A percentile compares a stretch with the other conserved stretches of the same genome.
Evolutionary conservation across 2,329 filamentous ascomycete genomes (phyloP).

Genomic region (Endoconidiophora laricicola): DNA sequence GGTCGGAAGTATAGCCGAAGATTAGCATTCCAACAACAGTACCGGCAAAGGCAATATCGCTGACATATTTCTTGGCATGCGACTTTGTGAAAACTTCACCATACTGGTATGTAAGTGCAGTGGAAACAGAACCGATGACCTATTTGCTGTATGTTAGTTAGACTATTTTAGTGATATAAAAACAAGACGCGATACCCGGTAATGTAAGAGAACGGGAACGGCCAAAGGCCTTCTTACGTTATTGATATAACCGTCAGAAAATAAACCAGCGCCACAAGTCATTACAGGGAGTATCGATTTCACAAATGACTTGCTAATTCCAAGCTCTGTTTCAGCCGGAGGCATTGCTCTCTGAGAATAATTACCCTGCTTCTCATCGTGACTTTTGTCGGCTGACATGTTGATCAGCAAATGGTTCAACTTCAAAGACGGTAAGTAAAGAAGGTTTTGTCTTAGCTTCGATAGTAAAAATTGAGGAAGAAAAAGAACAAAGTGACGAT

Average conservation of each 20-base stretch:
- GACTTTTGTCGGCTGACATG: constrained; percentile 2
- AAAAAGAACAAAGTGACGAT: background rate
- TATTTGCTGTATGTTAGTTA: constrained; percentile 18
- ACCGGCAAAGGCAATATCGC: constrained; percentile 71
- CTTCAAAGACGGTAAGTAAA: too few species aligned
- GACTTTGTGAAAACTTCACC: constrained; percentile 51
- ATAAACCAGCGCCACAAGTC: constrained; percentile 77
- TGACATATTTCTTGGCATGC: constrained; percentile 54
- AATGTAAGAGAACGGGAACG: background rate
- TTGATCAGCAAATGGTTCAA: too few species aligned
- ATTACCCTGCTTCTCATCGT: background rate
- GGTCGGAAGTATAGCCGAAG: constrained; percentile 69
- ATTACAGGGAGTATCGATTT: constrained; percentile 45
- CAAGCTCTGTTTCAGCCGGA: background rate
- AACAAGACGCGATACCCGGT: background rate
- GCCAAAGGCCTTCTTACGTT: constrained; percentile 35
- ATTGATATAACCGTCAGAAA: constrained; percentile 85
- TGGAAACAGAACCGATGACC: constrained; percentile 81
- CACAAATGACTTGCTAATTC: constrained; percentile 5
- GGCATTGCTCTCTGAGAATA: background rate
- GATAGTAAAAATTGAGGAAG: too few species aligned
- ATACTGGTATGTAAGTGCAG: constrained; percentile 55
- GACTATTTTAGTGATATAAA: background rate
- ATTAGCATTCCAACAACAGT: constrained; percentile 68
- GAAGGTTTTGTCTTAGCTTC: too few species aligned